phyloP scores from a whole-genome alignment of 2,329 filamentous ascomycete genomes.

The Calycina herbarum region DNA sequence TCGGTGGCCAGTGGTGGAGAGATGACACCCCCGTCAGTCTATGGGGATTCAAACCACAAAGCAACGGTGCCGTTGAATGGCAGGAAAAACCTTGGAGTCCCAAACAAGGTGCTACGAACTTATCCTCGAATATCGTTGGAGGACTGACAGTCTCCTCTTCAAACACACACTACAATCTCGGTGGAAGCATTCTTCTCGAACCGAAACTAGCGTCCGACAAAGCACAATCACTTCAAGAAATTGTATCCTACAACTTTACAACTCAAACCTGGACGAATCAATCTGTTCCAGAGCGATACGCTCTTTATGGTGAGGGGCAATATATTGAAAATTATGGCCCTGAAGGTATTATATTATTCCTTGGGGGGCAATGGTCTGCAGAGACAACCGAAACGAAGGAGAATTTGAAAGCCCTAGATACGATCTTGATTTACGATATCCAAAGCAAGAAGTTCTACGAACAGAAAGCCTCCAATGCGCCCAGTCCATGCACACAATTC shows the following conservation, averaged over 20 bases:
- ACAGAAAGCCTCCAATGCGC: background rate
- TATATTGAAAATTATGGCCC: background rate
- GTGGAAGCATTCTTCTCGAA: background rate
- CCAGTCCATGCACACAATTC: background rate
- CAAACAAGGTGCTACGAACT: background rate
- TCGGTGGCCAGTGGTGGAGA: background rate
- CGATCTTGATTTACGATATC: conserved; percentile 4
- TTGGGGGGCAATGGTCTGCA: background rate
- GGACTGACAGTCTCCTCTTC: background rate
- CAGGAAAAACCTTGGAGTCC: background rate
- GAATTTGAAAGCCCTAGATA: background rate
- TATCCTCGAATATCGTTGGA: background rate
- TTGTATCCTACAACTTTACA: background rate
- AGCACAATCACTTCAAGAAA: background rate
- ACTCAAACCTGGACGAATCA: background rate
- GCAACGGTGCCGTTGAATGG: background rate
- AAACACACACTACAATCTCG: background rate
- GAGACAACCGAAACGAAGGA: background rate
- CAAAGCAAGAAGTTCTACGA: conserved; percentile 2
- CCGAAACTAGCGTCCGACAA: background rate
- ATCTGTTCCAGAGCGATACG: background rate
- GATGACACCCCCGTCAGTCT: background rate
- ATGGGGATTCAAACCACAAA: background rate
- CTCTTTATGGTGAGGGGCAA: background rate
- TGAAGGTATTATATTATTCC: background rate